These are phyloP conservation scores for Fusarium lyarnte DNA, from an alignment of 2,329 filamentous ascomycete genomes.

Conservation along the genomic window DNA sequence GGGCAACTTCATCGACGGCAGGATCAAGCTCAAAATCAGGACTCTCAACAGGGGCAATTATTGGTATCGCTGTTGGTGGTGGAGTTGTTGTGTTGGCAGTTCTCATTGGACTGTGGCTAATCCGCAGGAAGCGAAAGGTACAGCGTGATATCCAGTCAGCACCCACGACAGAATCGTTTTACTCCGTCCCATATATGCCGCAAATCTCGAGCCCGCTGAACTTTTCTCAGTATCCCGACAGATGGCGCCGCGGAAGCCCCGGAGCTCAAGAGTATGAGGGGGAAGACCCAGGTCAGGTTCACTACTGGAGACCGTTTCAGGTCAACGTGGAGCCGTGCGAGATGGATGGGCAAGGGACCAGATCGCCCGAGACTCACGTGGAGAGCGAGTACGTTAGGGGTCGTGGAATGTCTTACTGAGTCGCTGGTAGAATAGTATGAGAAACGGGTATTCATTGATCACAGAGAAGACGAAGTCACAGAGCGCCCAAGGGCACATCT, in stretches of 20 bases:
- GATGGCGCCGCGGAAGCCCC: neutral
- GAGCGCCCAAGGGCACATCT: neutral
- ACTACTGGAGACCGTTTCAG: neutral
- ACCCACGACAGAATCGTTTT: neutral
- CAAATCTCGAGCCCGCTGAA: neutral
- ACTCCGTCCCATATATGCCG: neutral
- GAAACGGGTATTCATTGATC: neutral
- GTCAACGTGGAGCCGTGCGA: neutral
- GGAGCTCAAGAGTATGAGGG: neutral
- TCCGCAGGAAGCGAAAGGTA: neutral
- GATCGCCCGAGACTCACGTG: neutral
- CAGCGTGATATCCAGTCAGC: neutral
- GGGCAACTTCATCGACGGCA: neutral
- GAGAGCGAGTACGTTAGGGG: neutral
- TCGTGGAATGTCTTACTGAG: neutral
- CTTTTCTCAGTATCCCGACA: neutral
- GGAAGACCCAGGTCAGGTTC: neutral
- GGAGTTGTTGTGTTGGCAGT: neutral
- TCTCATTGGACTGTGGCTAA: neutral
- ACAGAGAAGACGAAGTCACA: neutral
- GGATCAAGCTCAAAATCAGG: neutral
- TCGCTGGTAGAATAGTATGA: accelerated
- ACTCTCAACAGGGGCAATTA: neutral
- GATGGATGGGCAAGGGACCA: neutral
- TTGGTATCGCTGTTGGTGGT: neutral